Conservation (phyloP, 1,139 yeast species). For the Diutina mesorugosa region DNA sequence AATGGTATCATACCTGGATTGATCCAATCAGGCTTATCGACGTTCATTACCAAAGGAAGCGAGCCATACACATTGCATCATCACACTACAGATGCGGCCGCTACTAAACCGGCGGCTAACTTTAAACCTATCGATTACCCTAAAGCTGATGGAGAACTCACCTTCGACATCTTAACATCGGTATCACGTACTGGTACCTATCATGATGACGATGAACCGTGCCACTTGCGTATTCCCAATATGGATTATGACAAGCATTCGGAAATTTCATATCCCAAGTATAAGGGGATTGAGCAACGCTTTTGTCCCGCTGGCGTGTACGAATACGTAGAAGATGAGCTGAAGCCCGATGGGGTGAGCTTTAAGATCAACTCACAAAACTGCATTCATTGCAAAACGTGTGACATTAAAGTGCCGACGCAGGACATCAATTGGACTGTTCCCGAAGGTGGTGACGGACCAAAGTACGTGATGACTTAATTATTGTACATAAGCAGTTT, state of each 20-base stretch:
- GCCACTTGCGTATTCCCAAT: constrained; percentile 71
- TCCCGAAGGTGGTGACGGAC: constrained; percentile 98
- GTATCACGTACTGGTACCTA: constrained; percentile 93
- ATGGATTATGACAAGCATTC: constrained; percentile 61
- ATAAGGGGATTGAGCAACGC: constrained; percentile 75
- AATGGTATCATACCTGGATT: constrained; percentile 72
- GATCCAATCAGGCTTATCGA: constrained; percentile 73
- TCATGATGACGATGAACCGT: constrained; percentile 88
- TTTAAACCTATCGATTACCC: constrained; percentile 73
- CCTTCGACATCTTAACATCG: constrained; percentile 84
- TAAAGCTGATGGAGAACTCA: constrained; percentile 81
- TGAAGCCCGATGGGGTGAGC: constrained; percentile 48
- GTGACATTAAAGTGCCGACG: constrained; percentile 91
- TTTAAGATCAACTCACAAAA: constrained; percentile 93
- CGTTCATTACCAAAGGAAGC: constrained; percentile 62
- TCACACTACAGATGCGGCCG: constrained; percentile 55
- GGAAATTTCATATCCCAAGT: constrained; percentile 54
- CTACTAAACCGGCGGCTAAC: constrained; percentile 54
- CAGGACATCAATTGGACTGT: constrained; percentile 93
- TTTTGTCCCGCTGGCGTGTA: constrained; percentile 99
- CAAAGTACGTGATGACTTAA: constrained; percentile 74
- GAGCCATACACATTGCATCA: constrained; percentile 84
- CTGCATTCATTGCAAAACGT: constrained; percentile 95
- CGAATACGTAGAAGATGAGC: constrained; percentile 70
- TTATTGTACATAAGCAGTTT: not conserved